Percentiles rank a stretch among this genome's conserved stretches.
Evolutionary conservation across 768 basidiomycete genomes (phyloP).

Genomic region (Boletus edulis): DNA sequence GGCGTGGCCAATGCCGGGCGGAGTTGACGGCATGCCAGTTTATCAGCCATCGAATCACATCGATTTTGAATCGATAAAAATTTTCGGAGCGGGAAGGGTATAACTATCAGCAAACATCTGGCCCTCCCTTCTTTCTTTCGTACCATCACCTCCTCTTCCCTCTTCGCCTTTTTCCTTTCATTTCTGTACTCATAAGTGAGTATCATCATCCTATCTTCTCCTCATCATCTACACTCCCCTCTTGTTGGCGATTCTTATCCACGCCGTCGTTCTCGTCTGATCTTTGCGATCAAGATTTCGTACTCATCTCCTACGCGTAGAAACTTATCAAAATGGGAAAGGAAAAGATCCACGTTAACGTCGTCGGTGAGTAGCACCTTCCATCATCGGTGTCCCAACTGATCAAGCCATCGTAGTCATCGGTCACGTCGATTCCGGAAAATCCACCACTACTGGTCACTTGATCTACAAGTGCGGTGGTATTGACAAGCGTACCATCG

Average conservation of each 20-base stretch:
- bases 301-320: conserved; percentile 29
- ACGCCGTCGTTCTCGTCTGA: conserved; percentile 13
- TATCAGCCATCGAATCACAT: conserved; percentile 49
- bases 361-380: conserved; percentile 70
- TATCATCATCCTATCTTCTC: conserved; percentile 13
- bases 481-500: conserved; percentile 99
- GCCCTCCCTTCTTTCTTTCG: conserved; percentile 33
- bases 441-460: conserved; percentile 99
- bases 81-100: conserved; percentile 50
- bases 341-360: conserved; percentile 96
- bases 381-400: conserved; percentile 13
- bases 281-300: conserved; percentile 19
- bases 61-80: conserved; percentile 67
- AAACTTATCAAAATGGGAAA: conserved; percentile 86
- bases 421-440: conserved; percentile 99
- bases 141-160: conserved; percentile 36
- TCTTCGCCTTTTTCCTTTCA: conserved; percentile 30
- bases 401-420: conserved; percentile 62
- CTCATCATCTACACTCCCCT: conserved; percentile 25
- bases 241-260: conserved; percentile 14
- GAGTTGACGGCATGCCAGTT: conserved; percentile 49
- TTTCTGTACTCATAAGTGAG: conserved; percentile 45
- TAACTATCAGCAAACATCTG: conserved; percentile 57
- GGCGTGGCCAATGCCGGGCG: conserved; percentile 29
- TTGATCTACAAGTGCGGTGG: conserved; percentile 99